Base-by-base conservation (phyloP, 257 asterid species). In the Nyctanthes arbortristis region DNA sequence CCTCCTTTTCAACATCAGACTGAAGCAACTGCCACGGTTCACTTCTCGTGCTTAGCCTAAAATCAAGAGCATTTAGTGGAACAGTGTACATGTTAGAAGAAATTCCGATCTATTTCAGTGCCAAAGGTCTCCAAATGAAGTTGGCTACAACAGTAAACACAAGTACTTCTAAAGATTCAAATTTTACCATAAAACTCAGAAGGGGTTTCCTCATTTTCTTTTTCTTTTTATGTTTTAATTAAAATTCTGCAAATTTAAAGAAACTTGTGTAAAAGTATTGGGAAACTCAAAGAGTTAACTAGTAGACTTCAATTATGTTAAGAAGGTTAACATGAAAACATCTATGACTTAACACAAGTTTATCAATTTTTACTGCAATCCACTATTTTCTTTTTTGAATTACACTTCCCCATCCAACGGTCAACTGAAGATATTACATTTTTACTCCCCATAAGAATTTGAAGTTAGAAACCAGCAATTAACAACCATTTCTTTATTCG, bases 11-110 rank as follows among this genome's bases (percentile, higher is more conserved):
- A 36, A 68, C 27, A 73, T 82, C 90, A 3, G 79, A 74, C 79
- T 66, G 67, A 1, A 93, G 75, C 77, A 86, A 82, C 71, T 80
- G 83, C 99, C 99, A 93, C 20, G 95, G 99, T 45, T 96, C 99
- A 16, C 68, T 83, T 82, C 89, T 80, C 27, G 88, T 80, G 78
- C 86, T 77, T 75, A 93, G 63, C 87, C 99, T 93, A 84, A 58
- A 63, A 81, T 63, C 61, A 28, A 68, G 40, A 33, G 52, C 34
- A 61, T 62, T 66, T 68, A 60, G 64, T 56, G 71, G 47, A 33
- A 40, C 12, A 13, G 16, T 6, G 22, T 22, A n/a, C 28, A 4
- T 4, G 24, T 66, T 37, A 61, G 14, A n/a, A 49, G 4, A 35
- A 7, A 56, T 37, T 24, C 52, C 35, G 52, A n/a, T n/a, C n/a